Evolutionary conservation across 1,284 basidiomycete genomes (phyloP).

Genomic region (Grifola frondosa): DNA sequence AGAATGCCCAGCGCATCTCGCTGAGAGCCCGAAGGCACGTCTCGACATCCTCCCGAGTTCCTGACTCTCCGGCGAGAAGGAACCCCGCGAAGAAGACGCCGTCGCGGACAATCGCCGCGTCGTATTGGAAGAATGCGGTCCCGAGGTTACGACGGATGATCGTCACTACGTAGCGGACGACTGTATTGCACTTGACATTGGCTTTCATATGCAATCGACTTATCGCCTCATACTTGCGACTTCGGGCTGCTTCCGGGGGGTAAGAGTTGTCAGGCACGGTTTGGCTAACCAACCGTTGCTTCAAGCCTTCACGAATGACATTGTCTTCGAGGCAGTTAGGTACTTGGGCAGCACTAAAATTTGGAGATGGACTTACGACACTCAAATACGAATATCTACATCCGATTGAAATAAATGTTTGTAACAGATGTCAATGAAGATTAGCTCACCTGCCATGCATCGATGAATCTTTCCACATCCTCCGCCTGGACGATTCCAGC

Average conservation of each 20-base stretch:
- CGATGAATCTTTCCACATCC: slow-evolving; percentile 63
- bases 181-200: slow-evolving; percentile 51
- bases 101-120: slow-evolving; percentile 77
- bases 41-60: slow-evolving; percentile 66
- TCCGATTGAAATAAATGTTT: slow-evolving; percentile 12
- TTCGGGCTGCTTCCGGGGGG: slow-evolving; percentile 23
- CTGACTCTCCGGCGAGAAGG: slow-evolving; percentile 58
- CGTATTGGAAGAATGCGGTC: slow-evolving; percentile 72
- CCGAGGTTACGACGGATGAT: slow-evolving; percentile 62
- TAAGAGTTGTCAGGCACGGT: slow-evolving; percentile 20
- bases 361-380: slow-evolving; percentile 55
- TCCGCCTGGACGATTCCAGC: slow-evolving; percentile 48
- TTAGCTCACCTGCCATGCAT: slow-evolving; percentile 64
- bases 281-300: slow-evolving; percentile 45
- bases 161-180: slow-evolving; percentile 52
- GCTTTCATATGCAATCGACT: slow-evolving; percentile 52
- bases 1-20: slow-evolving; percentile 80
- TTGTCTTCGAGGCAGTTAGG: slow-evolving; percentile 46
- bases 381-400: slow-evolving; percentile 74
- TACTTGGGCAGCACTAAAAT: not conserved
- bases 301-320: slow-evolving; percentile 62
- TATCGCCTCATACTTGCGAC: slow-evolving; percentile 34
- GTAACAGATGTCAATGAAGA: slow-evolving; percentile 9
- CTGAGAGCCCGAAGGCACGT: slow-evolving; percentile 70
- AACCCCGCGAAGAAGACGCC: slow-evolving; percentile 79